A percentile compares a stretch with the other conserved stretches of the same genome.
Conservation (phyloP, 1,284 basidiomycete species). For the Amanita bisporigera region DNA sequence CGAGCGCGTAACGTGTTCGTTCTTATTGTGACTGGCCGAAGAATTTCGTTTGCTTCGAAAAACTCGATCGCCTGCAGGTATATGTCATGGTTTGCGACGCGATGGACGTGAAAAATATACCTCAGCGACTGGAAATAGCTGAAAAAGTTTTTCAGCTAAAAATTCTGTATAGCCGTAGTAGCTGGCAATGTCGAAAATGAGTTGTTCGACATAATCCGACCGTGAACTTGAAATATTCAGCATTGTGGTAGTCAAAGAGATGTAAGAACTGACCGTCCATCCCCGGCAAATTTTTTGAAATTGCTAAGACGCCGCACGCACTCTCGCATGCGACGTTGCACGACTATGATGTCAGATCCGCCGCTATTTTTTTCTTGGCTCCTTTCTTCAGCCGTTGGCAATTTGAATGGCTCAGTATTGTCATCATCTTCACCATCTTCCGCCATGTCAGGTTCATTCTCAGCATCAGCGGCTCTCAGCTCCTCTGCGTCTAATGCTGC, state of each 20-base stretch:
- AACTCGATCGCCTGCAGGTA: conserved; percentile 87
- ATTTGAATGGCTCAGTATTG: conserved; percentile 64
- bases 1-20: conserved; percentile 97
- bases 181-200: conserved; percentile 86
- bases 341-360: conserved; percentile 79
- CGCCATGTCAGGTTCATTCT: conserved; percentile 59
- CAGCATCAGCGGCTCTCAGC: conserved; percentile 56
- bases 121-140: conserved; percentile 93
- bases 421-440: conserved; percentile 64
- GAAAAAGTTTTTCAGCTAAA: conserved; percentile 93
- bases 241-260: background rate
- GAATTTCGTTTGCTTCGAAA: conserved; percentile 97
- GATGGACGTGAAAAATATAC: conserved; percentile 49
- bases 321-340: conserved; percentile 90
- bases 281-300: conserved; percentile 71
- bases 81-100: conserved; percentile 8
- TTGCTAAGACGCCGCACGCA: conserved; percentile 83
- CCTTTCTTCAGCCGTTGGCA: conserved; percentile 84
- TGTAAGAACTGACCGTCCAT: conserved; percentile 67
- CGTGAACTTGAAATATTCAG: conserved; percentile 61
- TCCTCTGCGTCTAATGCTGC: conserved; percentile 74
- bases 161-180: conserved; percentile 99
- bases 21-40: conserved; percentile 97
- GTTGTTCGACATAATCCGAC: conserved; percentile 89
- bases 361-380: conserved; percentile 78